Evolutionary conservation across 192 early-diverging fungal genomes (phyloP), one percentile per base, ranked within the genome.

Genomic region (Dispira parvispora): DNA sequence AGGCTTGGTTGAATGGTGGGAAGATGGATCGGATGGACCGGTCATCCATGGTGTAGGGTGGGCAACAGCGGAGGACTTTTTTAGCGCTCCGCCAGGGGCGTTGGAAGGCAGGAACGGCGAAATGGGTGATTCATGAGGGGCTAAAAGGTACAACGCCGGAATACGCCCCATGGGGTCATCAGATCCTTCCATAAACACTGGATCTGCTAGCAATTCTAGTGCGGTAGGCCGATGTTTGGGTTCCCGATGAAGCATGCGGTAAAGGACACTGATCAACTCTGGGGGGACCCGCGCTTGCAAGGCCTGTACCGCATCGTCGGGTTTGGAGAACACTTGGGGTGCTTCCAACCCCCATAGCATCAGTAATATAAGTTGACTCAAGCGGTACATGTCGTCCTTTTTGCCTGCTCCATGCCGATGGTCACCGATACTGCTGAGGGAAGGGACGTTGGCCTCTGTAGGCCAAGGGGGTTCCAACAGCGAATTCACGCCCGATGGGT

Each of bases 181-280:
- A 28, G 55, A 63, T 21, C 68, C 83, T 38, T 81, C 75, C 26
- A 65, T 63, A 46, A 91, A 86, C 44, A 89, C 84, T 23, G 85
- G 73, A 55, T 88, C 75, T 14, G 80, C 82, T 42, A 91, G 73
- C 0, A 88, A 68, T 55, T 89, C 87, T 61, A 87, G 68, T 0
- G 88, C 87, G 45, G 82, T 86, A 10, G 85, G 82, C 3, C 89
- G 75, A 60, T 84, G 81, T 46, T 75, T 78, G 13, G 84, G 78
- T 68, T 90, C 87, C n/a, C 65, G 38, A 25, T 82, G 75, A 38
- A 93, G 75, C 76, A 88, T 81, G 26, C 67, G 46, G 26, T 62
- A 66, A 21, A 89, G 66, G 45, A 87, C 76, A 20, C 62, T 64
- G 43, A 67, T 67, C 28, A 88, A 69, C 9, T 60, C 38, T 16